Conservation (phyloP, 1,284 basidiomycete species). For the Earliella scabrosa region DNA sequence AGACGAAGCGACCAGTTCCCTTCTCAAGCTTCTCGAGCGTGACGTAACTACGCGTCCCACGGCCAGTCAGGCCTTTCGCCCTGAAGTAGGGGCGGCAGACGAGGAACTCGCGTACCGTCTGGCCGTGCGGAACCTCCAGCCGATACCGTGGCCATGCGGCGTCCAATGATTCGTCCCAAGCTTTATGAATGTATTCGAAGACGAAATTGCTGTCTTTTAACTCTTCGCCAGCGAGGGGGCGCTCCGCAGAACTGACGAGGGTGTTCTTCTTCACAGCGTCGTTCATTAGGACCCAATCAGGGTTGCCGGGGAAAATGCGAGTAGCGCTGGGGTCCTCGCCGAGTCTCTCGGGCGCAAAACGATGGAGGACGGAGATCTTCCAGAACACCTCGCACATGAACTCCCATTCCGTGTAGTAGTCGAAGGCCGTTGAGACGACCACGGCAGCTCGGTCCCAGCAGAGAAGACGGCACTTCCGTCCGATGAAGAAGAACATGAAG, state of each 20-base stretch:
- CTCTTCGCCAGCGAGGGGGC: no score
- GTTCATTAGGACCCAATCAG: conserved; percentile 2
- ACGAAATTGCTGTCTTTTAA: no score
- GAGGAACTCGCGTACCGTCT: background rate
- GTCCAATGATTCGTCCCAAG: no score
- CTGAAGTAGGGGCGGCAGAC: background rate
- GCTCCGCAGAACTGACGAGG: no score
- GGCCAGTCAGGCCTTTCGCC: background rate
- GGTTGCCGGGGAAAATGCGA: background rate
- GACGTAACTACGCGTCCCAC: conserved; percentile 5
- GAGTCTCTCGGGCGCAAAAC: background rate
- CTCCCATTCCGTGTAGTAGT: background rate
- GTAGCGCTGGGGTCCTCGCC: background rate
- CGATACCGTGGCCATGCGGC: background rate
- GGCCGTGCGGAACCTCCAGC: background rate
- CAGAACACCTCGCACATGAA: background rate
- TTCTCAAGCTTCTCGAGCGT: background rate
- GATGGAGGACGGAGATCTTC: background rate
- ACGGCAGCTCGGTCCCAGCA: background rate
- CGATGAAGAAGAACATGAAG: background rate
- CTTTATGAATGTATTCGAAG: background rate
- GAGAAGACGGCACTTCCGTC: background rate
- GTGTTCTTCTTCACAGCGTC: no score
- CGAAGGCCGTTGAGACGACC: background rate
- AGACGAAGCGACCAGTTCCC: background rate